Conservation (phyloP, 192 early-diverging fungal genomes). For the Entomortierella chlamydospora region DNA sequence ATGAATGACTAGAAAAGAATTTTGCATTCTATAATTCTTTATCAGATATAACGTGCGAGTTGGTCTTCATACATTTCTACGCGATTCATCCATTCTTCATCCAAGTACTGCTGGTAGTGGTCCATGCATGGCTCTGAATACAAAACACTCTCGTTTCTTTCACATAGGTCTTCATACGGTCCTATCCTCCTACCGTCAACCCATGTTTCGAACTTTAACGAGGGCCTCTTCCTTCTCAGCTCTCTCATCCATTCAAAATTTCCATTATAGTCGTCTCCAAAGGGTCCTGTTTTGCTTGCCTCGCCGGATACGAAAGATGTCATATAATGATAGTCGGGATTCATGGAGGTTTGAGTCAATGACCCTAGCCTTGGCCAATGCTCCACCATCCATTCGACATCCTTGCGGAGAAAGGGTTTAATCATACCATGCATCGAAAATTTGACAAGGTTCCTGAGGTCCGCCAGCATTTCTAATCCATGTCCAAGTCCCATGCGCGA, state of each 20-base stretch:
- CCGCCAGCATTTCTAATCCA: not conserved
- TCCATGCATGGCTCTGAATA: not conserved
- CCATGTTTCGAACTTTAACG: not conserved
- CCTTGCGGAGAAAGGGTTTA: not conserved
- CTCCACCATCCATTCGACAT: not conserved
- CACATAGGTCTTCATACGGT: not conserved
- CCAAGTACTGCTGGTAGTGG: not conserved
- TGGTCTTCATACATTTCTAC: too few relatives aligned
- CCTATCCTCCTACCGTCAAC: not conserved
- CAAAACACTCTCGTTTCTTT: too few relatives aligned
- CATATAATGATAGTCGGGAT: too few relatives aligned
- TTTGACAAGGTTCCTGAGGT: not conserved
- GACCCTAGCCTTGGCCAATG: not conserved
- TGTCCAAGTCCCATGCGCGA: not conserved
- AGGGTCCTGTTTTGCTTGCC: not conserved
- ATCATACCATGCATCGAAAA: not conserved
- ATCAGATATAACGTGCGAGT: too few relatives aligned
- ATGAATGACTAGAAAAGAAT: too few relatives aligned
- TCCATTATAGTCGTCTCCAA: not conserved
- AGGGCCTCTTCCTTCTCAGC: not conserved
- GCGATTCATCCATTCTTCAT: too few relatives aligned
- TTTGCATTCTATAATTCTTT: too few relatives aligned
- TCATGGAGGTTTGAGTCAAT: not conserved
- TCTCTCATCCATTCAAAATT: not conserved
- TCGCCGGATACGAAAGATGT: not conserved